Evolutionary conservation across 352 stramenopile species (phyloP).

Genomic region (Globisporangium barbulae): DNA sequence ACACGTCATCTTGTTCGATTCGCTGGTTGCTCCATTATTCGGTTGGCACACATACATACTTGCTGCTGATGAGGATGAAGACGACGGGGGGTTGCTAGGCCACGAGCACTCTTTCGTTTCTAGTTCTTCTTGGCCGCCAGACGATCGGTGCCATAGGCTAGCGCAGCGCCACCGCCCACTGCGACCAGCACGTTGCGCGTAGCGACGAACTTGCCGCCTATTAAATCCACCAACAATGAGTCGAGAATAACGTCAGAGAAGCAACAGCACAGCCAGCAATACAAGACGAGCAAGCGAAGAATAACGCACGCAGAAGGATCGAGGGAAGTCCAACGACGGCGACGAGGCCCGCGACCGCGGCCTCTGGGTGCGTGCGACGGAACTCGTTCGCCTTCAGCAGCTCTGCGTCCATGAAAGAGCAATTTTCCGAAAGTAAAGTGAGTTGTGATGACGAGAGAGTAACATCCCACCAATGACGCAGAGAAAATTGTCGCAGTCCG

Average conservation of each 20-base stretch:
- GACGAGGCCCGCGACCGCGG: constrained; percentile 49
- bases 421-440: background rate
- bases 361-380: constrained; percentile 65
- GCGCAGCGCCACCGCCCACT: constrained; percentile 45
- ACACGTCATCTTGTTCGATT: background rate
- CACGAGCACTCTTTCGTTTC: background rate
- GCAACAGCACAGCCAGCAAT: background rate
- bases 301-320: constrained; percentile 61
- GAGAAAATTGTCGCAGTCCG: constrained; percentile 15
- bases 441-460: background rate
- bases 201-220: constrained; percentile 64
- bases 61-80: background rate
- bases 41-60: constrained; percentile 8
- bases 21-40: background rate
- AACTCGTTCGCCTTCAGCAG: constrained; percentile 74
- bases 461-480: background rate
- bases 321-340: constrained; percentile 60
- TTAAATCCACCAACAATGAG: background rate
- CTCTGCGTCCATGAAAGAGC: constrained; percentile 28
- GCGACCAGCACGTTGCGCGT: constrained; percentile 64
- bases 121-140: constrained; percentile 24
- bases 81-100: background rate
- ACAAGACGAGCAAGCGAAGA: background rate
- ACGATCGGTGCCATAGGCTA: constrained; percentile 59
- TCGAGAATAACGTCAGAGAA: background rate